Evolutionary conservation across 768 basidiomycete species (phyloP).

Genomic region (Calocybe indica): DNA sequence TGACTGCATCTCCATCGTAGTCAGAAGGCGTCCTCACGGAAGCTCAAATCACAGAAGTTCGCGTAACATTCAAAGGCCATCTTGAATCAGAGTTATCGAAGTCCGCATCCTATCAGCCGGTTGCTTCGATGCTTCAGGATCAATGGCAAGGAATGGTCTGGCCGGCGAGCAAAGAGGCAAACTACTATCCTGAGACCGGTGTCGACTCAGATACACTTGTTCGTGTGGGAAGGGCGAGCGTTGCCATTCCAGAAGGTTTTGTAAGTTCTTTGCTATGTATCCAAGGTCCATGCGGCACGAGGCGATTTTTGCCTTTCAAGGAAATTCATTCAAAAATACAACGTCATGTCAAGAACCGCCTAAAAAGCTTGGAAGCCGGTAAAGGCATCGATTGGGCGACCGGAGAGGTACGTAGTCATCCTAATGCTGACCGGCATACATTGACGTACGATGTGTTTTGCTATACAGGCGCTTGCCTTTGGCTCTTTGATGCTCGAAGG

Average conservation of each 20-base stretch:
- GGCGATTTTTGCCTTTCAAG: conserved; percentile 28
- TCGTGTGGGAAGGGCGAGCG: conserved; percentile 63
- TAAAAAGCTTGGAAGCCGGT: conserved; percentile 63
- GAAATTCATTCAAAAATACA: conserved; percentile 75
- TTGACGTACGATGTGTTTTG: too few species aligned
- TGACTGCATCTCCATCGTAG: conserved; percentile 17
- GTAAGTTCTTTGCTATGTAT: conserved; percentile 37
- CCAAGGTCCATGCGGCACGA: conserved; percentile 30
- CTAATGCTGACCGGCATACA: too few species aligned
- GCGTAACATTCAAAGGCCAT: conserved; percentile 50
- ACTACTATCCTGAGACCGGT: conserved; percentile 61
- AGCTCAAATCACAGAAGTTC: conserved; percentile 42
- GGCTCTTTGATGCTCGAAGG: conserved; percentile 83
- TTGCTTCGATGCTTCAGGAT: conserved; percentile 49
- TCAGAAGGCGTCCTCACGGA: conserved; percentile 46
- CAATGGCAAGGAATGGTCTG: conserved; percentile 67
- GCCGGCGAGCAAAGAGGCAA: conserved; percentile 54
- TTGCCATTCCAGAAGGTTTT: conserved; percentile 51
- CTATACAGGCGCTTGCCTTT: conserved; percentile 71
- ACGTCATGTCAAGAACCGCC: conserved; percentile 71
- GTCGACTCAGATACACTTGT: conserved; percentile 45
- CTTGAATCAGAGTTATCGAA: conserved; percentile 58
- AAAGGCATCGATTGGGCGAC: conserved; percentile 85
- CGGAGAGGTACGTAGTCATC: conserved; percentile 55
- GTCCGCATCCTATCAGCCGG: conserved; percentile 41